Evolutionary conservation across 2,329 filamentous ascomycete species (phyloP), one percentile per base, ranked within the genome.

Genomic region (Plectosphaerella cucumerina): DNA sequence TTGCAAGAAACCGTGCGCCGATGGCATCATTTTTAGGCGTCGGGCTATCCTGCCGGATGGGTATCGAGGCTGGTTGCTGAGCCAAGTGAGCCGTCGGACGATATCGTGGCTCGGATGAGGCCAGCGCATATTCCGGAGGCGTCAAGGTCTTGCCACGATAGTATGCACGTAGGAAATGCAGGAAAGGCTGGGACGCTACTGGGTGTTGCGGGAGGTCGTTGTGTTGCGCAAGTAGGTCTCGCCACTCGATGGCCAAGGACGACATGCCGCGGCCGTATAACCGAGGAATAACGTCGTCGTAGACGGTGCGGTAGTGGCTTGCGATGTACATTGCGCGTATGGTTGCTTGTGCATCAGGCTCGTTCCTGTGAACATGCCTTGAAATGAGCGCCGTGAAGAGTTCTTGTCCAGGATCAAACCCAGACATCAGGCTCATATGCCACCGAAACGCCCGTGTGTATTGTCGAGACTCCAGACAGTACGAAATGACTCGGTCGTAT

Each of bases 1-100:
- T 85, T 10, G 91, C 91, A 64, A 96, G 92, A 71, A 90, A 84
- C 56, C 85, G 81, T n/a, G 91, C 87, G 17, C 88, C 86, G 26
- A 95, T 78, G 1, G 74, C 69, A 64, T 94, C 89, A 60, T 81
- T 86, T 55, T 84, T 80, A 9, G 69, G 67, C n/a, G 17, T 42
- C 12, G 39, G 10, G 17, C 17, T 18, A 11, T 31, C 26, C 26
- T 31, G 26, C 26, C 26, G 4, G 26, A 11, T 31, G 26, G 26
- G 26, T 31, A 10, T 31, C 26, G 26, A 31, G 26, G 26, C 9
- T 31, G 26, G 12, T 31, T 31, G 8, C 3, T 31, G 26, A 11
- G 4, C 12, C 26, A 31, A 10, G 26, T 31, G 26, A 11, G 6
- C 26, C 6, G 26, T 31, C 8, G 26, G 8, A 31, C 26, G 26